These are phyloP conservation scores for Ophiocordyceps unilateralis DNA, from an alignment of 2,329 filamentous ascomycete species.

Conservation along the genomic window DNA sequence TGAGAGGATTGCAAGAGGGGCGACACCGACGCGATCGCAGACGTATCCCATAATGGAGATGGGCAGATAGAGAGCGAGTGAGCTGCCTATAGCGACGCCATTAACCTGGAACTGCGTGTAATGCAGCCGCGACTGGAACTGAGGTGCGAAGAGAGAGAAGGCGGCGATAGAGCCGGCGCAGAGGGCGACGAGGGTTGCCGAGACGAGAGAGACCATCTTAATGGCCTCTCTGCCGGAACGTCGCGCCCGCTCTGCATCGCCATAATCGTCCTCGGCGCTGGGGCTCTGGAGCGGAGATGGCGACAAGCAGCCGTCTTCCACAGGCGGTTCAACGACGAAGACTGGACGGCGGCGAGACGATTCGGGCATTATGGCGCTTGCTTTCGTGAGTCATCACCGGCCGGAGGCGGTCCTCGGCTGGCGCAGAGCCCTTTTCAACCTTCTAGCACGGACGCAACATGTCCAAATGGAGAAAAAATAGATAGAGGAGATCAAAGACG, in stretches of 20 bases:
- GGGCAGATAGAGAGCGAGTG: slow-evolving; percentile 80
- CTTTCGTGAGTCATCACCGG: background rate
- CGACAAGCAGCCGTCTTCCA: slow-evolving; percentile 1
- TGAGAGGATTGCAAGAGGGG: slow-evolving; percentile 56
- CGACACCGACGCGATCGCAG: slow-evolving; percentile 76
- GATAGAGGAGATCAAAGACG: no score
- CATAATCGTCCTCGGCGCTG: slow-evolving; percentile 3
- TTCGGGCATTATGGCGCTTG: background rate
- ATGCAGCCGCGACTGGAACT: slow-evolving; percentile 70
- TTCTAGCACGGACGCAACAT: background rate
- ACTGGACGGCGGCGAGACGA: background rate
- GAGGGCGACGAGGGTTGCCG: slow-evolving; percentile 40
- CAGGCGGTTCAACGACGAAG: background rate
- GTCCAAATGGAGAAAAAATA: background rate
- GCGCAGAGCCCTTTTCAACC: background rate
- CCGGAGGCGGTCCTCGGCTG: background rate
- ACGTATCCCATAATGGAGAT: slow-evolving; percentile 79
- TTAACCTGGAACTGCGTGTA: slow-evolving; percentile 92
- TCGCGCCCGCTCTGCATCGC: slow-evolving; percentile 4
- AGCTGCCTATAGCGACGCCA: slow-evolving; percentile 69
- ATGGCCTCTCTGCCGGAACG: slow-evolving; percentile 5
- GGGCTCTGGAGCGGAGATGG: background rate
- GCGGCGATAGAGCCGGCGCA: slow-evolving; percentile 85
- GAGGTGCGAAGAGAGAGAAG: slow-evolving; percentile 83
- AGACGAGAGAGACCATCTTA: slow-evolving; percentile 32